Evolutionary conservation across 768 basidiomycete species (phyloP).

Genomic region (Psilocybe cyanescens): DNA sequence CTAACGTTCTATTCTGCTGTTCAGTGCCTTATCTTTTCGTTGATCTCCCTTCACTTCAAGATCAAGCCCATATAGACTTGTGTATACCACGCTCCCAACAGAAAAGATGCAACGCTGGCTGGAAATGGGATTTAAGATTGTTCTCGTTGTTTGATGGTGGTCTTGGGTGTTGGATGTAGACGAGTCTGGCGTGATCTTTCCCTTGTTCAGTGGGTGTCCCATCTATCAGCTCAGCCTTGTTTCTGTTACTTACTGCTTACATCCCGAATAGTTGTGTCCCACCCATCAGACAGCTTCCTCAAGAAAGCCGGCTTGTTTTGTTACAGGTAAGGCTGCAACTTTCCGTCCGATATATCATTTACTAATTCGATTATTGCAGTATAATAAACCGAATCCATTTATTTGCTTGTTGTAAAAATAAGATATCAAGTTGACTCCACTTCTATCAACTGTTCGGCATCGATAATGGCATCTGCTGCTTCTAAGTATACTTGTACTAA

Average conservation of each 20-base stretch:
- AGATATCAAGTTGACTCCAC: not conserved
- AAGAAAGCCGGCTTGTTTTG: slow-evolving; percentile 47
- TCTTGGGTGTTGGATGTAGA: slow-evolving; percentile 10
- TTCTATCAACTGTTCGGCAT: not conserved
- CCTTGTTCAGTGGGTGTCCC: slow-evolving; percentile 6
- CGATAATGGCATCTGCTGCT: not conserved
- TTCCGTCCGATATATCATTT: not conserved
- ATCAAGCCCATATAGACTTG: slow-evolving; percentile 90
- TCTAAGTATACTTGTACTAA: too few species aligned
- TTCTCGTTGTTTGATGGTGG: slow-evolving; percentile 1
- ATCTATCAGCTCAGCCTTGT: not conserved
- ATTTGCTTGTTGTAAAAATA: not conserved
- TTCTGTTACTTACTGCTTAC: slow-evolving; percentile 8
- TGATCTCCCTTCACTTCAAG: slow-evolving; percentile 99
- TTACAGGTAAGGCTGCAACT: slow-evolving; percentile 33
- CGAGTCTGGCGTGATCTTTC: slow-evolving; percentile 6
- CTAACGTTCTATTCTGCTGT: not conserved
- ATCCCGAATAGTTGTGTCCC: slow-evolving; percentile 13
- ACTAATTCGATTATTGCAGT: slow-evolving; percentile 8
- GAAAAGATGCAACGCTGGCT: slow-evolving; percentile 7
- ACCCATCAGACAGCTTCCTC: slow-evolving; percentile 26
- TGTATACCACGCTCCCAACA: not conserved
- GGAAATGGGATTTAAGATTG: slow-evolving; percentile 7
- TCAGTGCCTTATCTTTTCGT: slow-evolving; percentile 96
- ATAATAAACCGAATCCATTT: slow-evolving; percentile 14